Evolutionary conservation across 1,139 yeast species (phyloP), one percentile per base, ranked within the genome.

Genomic region (Williopsis jadinii): DNA sequence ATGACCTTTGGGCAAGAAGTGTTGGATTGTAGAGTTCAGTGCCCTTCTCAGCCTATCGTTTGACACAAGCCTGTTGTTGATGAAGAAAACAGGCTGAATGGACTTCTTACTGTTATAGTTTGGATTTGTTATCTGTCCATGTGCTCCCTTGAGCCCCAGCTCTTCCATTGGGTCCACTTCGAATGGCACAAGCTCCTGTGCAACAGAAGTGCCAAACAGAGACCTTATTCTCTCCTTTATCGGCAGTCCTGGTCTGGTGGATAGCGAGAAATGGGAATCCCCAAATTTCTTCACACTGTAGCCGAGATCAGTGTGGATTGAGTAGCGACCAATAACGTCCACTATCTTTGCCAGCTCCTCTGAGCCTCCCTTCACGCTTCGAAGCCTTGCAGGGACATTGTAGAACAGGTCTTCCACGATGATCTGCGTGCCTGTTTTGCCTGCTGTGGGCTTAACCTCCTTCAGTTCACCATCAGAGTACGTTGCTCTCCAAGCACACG

Each of bases 341-440:
- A 92, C 61, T 6, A 92, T 82, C 52, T 75, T 77, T 11, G 78
- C 62, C 55, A 79, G 84, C 56, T 92, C 98, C 15, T 87, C 97
- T 47, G 71, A 71, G 26, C 82, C 71, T 0, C 85, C 73, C 46
- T 72, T 70, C 41, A 90, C 63, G 0, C 95, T 75, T 39, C 82
- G 68, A 32, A 82, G 61, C 41, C 98, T 71, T 0, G 95, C 76
- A 0, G 96, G 95, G 27, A 84, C 76, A 56, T 92, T 94, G 63
- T 83, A 94, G 56, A 94, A 94, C 45, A 94, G 66, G 58, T 92
- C 96, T 57, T 88, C 97, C 6, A 88, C 95, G 0, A 74, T 63
- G 33, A 94, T 75, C 47, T 82, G 88, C 0, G 98, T 92, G 0
- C 99, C 99, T 36, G 71, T 73, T 46, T 76, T 81, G 0, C 97